Evolutionary conservation across 306 rosid species (phyloP), one percentile per base, ranked within the genome.

Genomic region (Medicago ruthenica): DNA sequence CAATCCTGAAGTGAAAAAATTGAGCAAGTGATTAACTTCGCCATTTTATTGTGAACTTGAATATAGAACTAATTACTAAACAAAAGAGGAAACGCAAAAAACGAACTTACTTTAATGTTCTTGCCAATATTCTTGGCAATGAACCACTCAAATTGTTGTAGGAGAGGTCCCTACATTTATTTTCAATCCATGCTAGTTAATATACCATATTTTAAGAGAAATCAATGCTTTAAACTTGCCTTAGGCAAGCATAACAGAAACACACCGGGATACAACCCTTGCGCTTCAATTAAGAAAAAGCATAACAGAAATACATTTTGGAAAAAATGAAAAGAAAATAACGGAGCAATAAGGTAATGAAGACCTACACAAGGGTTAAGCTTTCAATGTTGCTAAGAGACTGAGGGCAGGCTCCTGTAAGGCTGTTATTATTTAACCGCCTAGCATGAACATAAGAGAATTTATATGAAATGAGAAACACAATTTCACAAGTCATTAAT

Each of bases 381-480:
- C 99, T 93, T 78, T 84, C 76, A 34, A 96, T 82, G 9, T 79
- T 76, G 75, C 96, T 87, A 61, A 96, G 87, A 80, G 99, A 88
- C 65, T 71, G 90, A 12, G 99, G 99, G 71, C 89, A 88, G 40
- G 92, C 48, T 88, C 99, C 99, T 10, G 91, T 76, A 53, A 96
- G 93, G 84, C 98, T 96, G 87, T 96, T 96, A 87, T 96, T 92
- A 69, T 90, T 96, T 81, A 96, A 85, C 82, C 92, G 84, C 99
- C 99, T 96, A 85, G 80, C 76, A 80, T 62, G 86, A 60, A 79
- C 77, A 77, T 78, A 83, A 70, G 24, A 74, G 47, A 73, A 73
- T 20, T 74, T 44, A 76, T 36, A 80, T 47, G 9, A 27, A 68
- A 24, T 79, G 61, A 85, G 85, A 71, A 70, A 70, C 67, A 68